phyloP scores from a whole-genome alignment of 1,284 basidiomycete species.

The Kalmanozyma brasiliensis region DNA sequence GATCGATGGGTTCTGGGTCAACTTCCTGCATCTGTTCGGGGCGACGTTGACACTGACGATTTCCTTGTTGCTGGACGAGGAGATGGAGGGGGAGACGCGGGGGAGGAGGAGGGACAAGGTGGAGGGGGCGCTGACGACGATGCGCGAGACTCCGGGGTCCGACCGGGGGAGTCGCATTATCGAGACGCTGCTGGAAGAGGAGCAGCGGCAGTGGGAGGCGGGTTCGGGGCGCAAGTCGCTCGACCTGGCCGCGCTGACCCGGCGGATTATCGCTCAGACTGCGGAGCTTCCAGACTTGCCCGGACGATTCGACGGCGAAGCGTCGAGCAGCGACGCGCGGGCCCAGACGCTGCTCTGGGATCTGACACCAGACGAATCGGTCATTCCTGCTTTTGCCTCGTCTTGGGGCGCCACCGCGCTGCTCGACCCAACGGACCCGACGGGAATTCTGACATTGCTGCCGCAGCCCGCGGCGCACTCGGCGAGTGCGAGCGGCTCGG shows the following conservation, averaged over 20 bases:
- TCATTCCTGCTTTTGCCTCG: constrained; percentile 29
- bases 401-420: constrained; percentile 15
- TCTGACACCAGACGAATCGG: constrained; percentile 23
- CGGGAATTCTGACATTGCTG: background rate
- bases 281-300: constrained; percentile 3
- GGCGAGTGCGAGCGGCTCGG: background rate
- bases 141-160: constrained; percentile 42
- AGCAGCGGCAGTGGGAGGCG: constrained; percentile 42
- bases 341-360: constrained; percentile 37
- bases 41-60: constrained; percentile 52
- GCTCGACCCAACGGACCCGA: constrained; percentile 18
- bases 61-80: constrained; percentile 45
- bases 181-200: constrained; percentile 46
- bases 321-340: too few species aligned
- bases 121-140: constrained; percentile 22
- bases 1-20: constrained; percentile 55
- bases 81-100: constrained; percentile 20
- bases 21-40: constrained; percentile 48
- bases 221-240: background rate
- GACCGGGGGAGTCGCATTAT: constrained; percentile 48
- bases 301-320: constrained; percentile 1
- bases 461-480: background rate
- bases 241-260: constrained; percentile 22
- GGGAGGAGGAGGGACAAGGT: constrained; percentile 24
- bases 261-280: constrained; percentile 20